These are phyloP conservation scores for Beta lomatogona DNA, from an alignment of 179 eudicot species.

Conservation along the genomic window DNA sequence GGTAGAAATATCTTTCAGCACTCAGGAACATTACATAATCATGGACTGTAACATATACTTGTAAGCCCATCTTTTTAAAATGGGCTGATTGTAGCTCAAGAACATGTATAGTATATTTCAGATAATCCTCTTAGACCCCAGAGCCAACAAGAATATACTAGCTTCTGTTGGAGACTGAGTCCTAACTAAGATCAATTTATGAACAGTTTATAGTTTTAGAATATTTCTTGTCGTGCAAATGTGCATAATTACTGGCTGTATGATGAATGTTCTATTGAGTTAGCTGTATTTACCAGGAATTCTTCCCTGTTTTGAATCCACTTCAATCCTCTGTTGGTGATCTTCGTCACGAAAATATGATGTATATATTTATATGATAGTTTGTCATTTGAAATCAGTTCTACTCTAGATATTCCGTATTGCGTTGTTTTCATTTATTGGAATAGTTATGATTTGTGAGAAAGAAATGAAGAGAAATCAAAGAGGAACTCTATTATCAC, in stretches of 20 bases:
- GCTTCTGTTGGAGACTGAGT: constrained; percentile 18
- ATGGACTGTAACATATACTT: constrained; percentile 37
- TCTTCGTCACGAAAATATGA: too few relatives aligned
- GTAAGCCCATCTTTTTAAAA: constrained; percentile 40
- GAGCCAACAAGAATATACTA: constrained; percentile 16
- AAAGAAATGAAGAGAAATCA: too few relatives aligned
- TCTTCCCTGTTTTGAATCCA: too few relatives aligned
- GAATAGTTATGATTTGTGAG: too few relatives aligned
- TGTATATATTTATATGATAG: too few relatives aligned
- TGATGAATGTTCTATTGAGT: not conserved
- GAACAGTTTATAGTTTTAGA: not conserved
- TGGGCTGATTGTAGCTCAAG: constrained; percentile 42
- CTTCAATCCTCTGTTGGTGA: not conserved
- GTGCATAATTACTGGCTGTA: not conserved
- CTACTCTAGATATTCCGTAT: too few relatives aligned
- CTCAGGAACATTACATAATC: constrained; percentile 31
- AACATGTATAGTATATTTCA: constrained; percentile 43
- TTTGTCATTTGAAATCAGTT: too few relatives aligned
- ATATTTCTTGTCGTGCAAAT: not conserved
- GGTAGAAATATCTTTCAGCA: constrained; percentile 31
- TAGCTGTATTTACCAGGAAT: not conserved
- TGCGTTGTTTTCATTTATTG: too few relatives aligned
- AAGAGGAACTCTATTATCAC: too few relatives aligned
- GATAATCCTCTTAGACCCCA: constrained; percentile 12
- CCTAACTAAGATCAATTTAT: constrained; percentile 20